Base-by-base conservation (phyloP, 2,329 filamentous ascomycete genomes). In the Colletotrichum musae region DNA sequence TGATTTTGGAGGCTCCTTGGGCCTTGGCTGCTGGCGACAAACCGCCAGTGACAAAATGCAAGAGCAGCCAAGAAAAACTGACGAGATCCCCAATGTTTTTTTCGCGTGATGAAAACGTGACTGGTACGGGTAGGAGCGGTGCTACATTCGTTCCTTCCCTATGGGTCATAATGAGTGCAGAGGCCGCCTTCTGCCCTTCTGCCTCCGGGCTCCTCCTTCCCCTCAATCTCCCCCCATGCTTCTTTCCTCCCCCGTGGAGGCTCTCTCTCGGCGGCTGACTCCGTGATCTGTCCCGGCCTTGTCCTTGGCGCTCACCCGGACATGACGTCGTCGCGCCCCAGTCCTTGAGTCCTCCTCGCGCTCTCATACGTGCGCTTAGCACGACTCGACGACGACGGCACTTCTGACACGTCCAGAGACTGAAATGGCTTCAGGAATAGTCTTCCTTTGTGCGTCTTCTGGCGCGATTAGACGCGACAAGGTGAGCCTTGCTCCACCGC, bases 291-390 rank as follows among this genome's bases (percentile, higher is more conserved):
- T 26, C 50, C 50, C 39, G 50, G 28, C 57, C 57, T 54, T 52
- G 43, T 57, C 51, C 56, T 66, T 66, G 66, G 62, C 62, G 32
- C 7, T 52, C 45, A 24, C 36, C n/a, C n/a, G n/a, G n/a, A n/a
- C 41, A 69, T 69, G 66, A 69, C 66, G 66, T 69, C 66, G 66
- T 18, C 13, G 24, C 56, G 56, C 50, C 43, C 56, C 63, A 61
- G 43, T 24, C 5, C n/a, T 32, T 4, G 18, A 21, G 15, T 13
- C 56, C 45, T 51, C 43, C 56, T 43, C 36, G 50, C 43, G 15
- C 45, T 69, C 56, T 60, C 12, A 69, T 69, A 69, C 56, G 66
- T 66, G 66, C 66, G 66, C 66, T 66, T 69, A 69, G 45, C 43
- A 47, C 24, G 24, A 69, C 28, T 45, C 26, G 62, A 41, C n/a